Percentiles rank a stretch among this genome's conserved stretches.
Evolutionary conservation across 1,139 yeast species (phyloP).

Genomic region (Chernovozyma aurita): DNA sequence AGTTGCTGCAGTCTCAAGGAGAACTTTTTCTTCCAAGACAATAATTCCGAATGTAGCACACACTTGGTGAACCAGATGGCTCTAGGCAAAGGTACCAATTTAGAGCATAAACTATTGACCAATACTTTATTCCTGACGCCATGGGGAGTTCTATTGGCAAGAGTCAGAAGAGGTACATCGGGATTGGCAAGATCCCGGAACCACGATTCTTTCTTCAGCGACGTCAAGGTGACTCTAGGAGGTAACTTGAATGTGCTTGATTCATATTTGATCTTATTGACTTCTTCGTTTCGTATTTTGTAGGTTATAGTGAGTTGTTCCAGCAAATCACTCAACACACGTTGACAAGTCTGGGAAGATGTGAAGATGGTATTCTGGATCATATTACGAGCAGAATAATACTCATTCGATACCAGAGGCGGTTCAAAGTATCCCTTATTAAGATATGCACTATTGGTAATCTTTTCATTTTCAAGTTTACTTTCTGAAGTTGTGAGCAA

Average conservation of each 20-base stretch:
- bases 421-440: slow-evolving; percentile 49
- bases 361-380: slow-evolving; percentile 40
- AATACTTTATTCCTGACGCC: slow-evolving; percentile 74
- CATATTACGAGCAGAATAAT: slow-evolving; percentile 49
- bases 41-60: slow-evolving; percentile 75
- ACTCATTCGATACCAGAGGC: slow-evolving; percentile 52
- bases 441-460: slow-evolving; percentile 30
- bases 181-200: slow-evolving; percentile 70
- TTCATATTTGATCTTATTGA: slow-evolving; percentile 54
- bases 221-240: slow-evolving; percentile 84
- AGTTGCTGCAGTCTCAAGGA: slow-evolving; percentile 13
- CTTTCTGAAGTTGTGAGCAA: slow-evolving; percentile 36
- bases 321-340: slow-evolving; percentile 38
- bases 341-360: slow-evolving; percentile 34
- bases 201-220: slow-evolving; percentile 83
- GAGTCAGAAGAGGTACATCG: slow-evolving; percentile 56
- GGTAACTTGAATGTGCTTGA: slow-evolving; percentile 67
- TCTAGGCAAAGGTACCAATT: slow-evolving; percentile 65
- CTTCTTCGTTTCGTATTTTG: slow-evolving; percentile 55
- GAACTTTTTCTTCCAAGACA: slow-evolving; percentile 57
- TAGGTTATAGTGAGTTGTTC: slow-evolving; percentile 60
- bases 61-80: slow-evolving; percentile 91
- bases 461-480: slow-evolving; percentile 21
- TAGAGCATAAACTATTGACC: slow-evolving; percentile 65
- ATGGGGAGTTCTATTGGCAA: slow-evolving; percentile 85